phyloP scores from a whole-genome alignment of 495 filamentous ascomycete genomes.

The Neurospora tetraspora region DNA sequence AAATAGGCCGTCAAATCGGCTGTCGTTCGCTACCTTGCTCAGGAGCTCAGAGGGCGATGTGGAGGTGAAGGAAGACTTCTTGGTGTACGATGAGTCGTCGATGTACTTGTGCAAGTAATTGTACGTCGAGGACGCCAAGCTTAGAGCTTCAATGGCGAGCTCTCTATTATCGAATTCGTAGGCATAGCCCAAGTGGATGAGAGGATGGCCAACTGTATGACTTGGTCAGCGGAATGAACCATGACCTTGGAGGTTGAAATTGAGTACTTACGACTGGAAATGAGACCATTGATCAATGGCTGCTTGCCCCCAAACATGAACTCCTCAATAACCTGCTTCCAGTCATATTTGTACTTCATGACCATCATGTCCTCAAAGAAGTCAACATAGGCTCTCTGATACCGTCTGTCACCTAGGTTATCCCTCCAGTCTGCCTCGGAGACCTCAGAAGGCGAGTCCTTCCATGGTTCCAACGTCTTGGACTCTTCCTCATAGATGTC shows the following conservation, averaged over 20 bases:
- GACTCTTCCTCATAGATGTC: conserved; percentile 69
- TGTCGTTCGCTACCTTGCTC: conserved; percentile 44
- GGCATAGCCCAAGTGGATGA: conserved; percentile 85
- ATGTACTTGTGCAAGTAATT: conserved; percentile 67
- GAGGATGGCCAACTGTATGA: conserved; percentile 63
- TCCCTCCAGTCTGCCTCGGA: conserved; percentile 75
- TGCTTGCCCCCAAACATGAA: conserved; percentile 67
- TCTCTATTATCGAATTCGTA: conserved; percentile 73
- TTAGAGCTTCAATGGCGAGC: conserved; percentile 75
- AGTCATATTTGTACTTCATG: conserved; percentile 63
- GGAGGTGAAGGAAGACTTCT: conserved; percentile 36
- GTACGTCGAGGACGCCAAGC: conserved; percentile 60
- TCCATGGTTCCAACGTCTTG: conserved; percentile 68
- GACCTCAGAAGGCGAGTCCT: conserved; percentile 74
- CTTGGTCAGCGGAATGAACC: conserved; percentile 1
- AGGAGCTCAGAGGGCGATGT: conserved; percentile 58
- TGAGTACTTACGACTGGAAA: conserved; percentile 57
- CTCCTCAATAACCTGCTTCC: conserved; percentile 65
- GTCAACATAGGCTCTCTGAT: conserved; percentile 83
- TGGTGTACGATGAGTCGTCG: conserved; percentile 59
- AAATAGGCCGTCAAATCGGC: conserved; percentile 52
- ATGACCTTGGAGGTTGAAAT: neutral
- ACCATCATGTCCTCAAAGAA: conserved; percentile 87
- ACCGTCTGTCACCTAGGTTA: conserved; percentile 63
- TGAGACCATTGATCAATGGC: conserved; percentile 69